Evolutionary conservation across 169 alveolate species (phyloP).

Genomic region (Eimeria nieschulzi): DNA sequence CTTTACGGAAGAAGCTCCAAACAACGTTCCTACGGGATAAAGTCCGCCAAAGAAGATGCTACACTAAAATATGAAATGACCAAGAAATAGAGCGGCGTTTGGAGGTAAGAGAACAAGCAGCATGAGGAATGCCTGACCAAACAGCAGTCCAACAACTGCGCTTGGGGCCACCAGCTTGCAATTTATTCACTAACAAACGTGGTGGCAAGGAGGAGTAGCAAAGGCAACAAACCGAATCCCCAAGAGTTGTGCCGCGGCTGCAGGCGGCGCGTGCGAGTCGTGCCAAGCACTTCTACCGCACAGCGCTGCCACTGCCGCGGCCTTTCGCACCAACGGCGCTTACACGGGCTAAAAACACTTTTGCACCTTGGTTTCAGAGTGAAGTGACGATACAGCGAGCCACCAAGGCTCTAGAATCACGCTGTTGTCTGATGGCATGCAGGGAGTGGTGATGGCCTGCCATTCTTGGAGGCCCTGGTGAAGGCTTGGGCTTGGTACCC

Average conservation of each 20-base stretch:
- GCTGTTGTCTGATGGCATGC: slow-evolving; percentile 56
- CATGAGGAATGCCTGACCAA: too few species aligned
- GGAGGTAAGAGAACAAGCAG: too few species aligned
- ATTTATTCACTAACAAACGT: too few species aligned
- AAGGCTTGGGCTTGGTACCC: neutral
- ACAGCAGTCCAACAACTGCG: too few species aligned
- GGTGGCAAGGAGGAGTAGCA: too few species aligned
- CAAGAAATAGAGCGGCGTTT: too few species aligned
- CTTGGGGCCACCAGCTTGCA: too few species aligned
- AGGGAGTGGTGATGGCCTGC: slow-evolving; percentile 41
- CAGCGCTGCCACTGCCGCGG: slow-evolving; percentile 75
- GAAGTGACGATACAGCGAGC: slow-evolving; percentile 10
- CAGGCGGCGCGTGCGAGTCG: slow-evolving; percentile 71
- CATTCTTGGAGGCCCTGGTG: slow-evolving; percentile 59
- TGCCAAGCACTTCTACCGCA: slow-evolving; percentile 66
- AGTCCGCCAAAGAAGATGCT: too few species aligned
- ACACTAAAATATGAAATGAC: too few species aligned
- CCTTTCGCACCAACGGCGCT: slow-evolving; percentile 49
- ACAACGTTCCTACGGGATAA: too few species aligned
- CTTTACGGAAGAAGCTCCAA: too few species aligned
- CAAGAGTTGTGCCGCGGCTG: slow-evolving; percentile 69
- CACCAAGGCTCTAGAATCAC: slow-evolving; percentile 63
- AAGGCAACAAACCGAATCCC: slow-evolving; percentile 9
- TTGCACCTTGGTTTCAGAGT: slow-evolving; percentile 25
- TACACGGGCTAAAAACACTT: slow-evolving; percentile 26